Evolutionary conservation across 2,329 filamentous ascomycete species (phyloP).

Genomic region (Monosporascus ibericus): DNA sequence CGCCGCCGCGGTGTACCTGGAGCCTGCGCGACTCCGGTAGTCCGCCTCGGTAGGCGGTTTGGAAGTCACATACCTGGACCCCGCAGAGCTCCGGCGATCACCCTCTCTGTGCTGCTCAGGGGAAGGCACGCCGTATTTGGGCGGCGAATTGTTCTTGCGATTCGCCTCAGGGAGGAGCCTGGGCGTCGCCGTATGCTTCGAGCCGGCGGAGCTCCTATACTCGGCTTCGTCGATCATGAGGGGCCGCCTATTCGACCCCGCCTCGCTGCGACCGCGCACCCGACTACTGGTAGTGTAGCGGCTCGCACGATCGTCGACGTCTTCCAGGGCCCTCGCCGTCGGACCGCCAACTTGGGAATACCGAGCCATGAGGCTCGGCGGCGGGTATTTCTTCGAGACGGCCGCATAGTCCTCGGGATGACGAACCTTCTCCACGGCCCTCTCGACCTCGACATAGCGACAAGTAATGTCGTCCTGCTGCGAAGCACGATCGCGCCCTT

Average conservation of each 20-base stretch:
- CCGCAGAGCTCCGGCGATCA: conserved; percentile 2
- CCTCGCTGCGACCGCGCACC: conserved; percentile 36
- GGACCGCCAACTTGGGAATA: conserved; percentile 27
- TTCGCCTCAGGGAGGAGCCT: conserved; percentile 20
- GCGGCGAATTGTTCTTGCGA: conserved; percentile 2
- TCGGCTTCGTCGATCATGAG: conserved; percentile 36
- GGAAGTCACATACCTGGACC: conserved; percentile 1
- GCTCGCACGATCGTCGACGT: conserved; percentile 34
- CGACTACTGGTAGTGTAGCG: conserved; percentile 29
- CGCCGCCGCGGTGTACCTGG: conserved; percentile 12
- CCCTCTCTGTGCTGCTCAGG: not conserved
- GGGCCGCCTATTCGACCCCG: conserved; percentile 27
- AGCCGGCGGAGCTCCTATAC: conserved; percentile 33
- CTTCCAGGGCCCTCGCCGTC: conserved; percentile 25
- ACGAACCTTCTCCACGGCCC: conserved; percentile 31
- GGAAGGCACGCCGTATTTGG: not conserved
- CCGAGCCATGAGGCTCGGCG: conserved; percentile 29
- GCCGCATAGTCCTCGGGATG: conserved; percentile 29
- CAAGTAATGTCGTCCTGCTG: conserved; percentile 38
- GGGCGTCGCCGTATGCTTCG: conserved; percentile 26
- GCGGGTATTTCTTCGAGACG: conserved; percentile 25
- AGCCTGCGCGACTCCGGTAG: conserved; percentile 21
- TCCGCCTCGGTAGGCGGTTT: conserved; percentile 7
- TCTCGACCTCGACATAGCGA: conserved; percentile 32
- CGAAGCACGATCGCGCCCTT: conserved; percentile 39